Evolutionary conservation across 2,329 filamentous ascomycete species (phyloP).

Genomic region (Fusarium pseudograminearum): DNA sequence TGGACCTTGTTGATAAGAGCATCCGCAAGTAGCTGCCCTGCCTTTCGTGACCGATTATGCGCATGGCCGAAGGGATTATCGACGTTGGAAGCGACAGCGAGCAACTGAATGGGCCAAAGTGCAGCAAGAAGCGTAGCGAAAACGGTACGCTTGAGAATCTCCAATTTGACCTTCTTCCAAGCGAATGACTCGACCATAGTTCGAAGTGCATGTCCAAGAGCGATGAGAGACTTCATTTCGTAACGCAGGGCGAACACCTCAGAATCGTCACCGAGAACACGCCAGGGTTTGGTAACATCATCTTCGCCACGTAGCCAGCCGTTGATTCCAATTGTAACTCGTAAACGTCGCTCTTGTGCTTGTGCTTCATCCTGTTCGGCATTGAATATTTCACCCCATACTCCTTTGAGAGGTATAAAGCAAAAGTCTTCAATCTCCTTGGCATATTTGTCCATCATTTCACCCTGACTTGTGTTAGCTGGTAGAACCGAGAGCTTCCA

Average conservation of each 20-base stretch:
- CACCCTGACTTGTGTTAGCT: constrained; percentile 61
- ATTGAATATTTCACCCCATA: constrained; percentile 52
- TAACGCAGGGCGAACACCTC: constrained; percentile 89
- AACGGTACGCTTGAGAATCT: constrained; percentile 80
- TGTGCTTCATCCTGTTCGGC: constrained; percentile 39
- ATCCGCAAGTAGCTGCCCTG: constrained; percentile 82
- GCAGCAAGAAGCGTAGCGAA: constrained; percentile 76
- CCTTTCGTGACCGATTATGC: constrained; percentile 81
- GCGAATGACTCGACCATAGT: constrained; percentile 79
- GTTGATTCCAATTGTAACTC: constrained; percentile 87
- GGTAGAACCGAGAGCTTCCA: too few relatives aligned
- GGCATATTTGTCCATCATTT: constrained; percentile 90
- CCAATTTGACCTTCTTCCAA: constrained; percentile 77
- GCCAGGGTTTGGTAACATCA: constrained; percentile 85
- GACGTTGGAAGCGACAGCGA: constrained; percentile 75
- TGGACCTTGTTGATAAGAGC: constrained; percentile 85
- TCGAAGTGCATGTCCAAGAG: constrained; percentile 78
- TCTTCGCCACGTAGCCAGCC: constrained; percentile 84
- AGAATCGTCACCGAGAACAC: constrained; percentile 74
- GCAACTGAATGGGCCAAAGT: constrained; percentile 75
- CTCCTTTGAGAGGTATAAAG: constrained; percentile 78
- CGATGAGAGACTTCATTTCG: constrained; percentile 82
- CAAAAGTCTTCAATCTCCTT: constrained; percentile 84
- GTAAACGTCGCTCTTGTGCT: constrained; percentile 64
- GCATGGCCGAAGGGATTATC: constrained; percentile 88